phyloP scores from a whole-genome alignment of 2,329 filamentous ascomycete species.

The Penicillium sp. region DNA sequence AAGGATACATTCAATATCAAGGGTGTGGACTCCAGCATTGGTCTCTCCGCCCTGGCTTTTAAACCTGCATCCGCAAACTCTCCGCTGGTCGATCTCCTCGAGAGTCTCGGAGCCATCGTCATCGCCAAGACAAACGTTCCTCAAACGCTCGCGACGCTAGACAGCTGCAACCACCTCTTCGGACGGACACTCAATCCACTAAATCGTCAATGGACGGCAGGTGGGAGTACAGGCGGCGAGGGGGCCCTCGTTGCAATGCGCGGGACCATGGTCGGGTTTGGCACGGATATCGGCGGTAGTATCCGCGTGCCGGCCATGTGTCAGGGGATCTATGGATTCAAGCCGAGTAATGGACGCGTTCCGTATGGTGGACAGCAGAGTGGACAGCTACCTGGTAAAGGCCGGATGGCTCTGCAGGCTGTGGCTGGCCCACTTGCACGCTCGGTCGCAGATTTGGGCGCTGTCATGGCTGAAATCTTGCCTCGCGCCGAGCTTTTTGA shows the following conservation, averaged over 20 bases:
- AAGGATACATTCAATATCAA: constrained; percentile 50
- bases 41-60: constrained; percentile 61
- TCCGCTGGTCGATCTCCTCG: constrained; percentile 58
- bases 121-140: constrained; percentile 72
- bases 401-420: constrained; percentile 53
- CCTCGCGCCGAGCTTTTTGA: constrained; percentile 56
- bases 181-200: constrained; percentile 64
- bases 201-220: constrained; percentile 60
- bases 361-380: constrained; percentile 55
- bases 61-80: constrained; percentile 59
- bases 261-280: constrained; percentile 60
- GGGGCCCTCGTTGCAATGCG: constrained; percentile 60
- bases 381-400: constrained; percentile 47
- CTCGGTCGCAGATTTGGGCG: constrained; percentile 40
- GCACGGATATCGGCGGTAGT: constrained; percentile 59
- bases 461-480: constrained; percentile 54
- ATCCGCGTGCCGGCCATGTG: constrained; percentile 52
- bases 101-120: constrained; percentile 63
- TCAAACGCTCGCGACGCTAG: constrained; percentile 56
- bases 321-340: constrained; percentile 53
- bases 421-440: constrained; percentile 45
- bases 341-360: constrained; percentile 49
- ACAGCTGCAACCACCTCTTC: constrained; percentile 62
- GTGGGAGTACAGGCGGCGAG: constrained; percentile 68
- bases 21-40: constrained; percentile 56